Percentiles rank a stretch among this genome's conserved stretches.
phyloP scores from a whole-genome alignment of 164 flowering plant species.

The Vitis amurensis region DNA sequence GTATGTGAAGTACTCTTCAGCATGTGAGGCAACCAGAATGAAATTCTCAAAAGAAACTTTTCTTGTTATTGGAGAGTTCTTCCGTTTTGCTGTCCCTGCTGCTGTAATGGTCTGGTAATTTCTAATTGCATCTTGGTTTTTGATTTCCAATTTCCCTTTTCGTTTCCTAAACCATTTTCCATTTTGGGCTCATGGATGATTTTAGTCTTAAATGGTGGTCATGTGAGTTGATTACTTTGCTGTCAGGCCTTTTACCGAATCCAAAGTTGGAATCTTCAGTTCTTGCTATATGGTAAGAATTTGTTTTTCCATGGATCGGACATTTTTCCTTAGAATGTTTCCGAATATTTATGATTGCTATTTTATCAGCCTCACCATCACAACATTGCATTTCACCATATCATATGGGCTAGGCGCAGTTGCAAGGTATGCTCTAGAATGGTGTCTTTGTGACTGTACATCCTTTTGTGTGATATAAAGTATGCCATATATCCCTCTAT shows the following conservation, averaged over 20 bases:
- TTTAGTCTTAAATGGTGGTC: conserved; percentile 26
- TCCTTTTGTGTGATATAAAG: not conserved
- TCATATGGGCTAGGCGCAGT: conserved; percentile 12
- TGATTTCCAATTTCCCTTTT: not conserved
- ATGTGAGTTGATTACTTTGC: conserved; percentile 22
- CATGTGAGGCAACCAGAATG: conserved; percentile 24
- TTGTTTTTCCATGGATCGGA: no score
- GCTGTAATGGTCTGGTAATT: conserved; percentile 39
- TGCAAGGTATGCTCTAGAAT: conserved; percentile 15
- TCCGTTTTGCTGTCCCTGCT: conserved; percentile 34
- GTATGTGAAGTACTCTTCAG: not conserved
- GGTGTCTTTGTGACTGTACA: not conserved
- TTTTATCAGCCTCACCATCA: not conserved
- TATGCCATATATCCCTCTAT: not conserved
- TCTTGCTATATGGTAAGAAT: conserved; percentile 12
- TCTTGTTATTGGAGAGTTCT: conserved; percentile 18
- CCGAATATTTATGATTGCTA: no score
- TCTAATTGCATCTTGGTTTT: not conserved
- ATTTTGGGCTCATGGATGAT: conserved; percentile 4
- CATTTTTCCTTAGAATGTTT: no score
- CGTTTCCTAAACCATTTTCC: conserved; percentile 15
- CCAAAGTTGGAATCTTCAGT: conserved; percentile 32
- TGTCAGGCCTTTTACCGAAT: conserved; percentile 31
- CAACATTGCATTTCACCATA: not conserved
- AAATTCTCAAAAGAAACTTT: conserved; percentile 22